Evolutionary conservation across 108 stramenopile genomes (phyloP), one percentile per base, ranked within the genome.

Genomic region (Cyclotella choctawhatcheeana): DNA sequence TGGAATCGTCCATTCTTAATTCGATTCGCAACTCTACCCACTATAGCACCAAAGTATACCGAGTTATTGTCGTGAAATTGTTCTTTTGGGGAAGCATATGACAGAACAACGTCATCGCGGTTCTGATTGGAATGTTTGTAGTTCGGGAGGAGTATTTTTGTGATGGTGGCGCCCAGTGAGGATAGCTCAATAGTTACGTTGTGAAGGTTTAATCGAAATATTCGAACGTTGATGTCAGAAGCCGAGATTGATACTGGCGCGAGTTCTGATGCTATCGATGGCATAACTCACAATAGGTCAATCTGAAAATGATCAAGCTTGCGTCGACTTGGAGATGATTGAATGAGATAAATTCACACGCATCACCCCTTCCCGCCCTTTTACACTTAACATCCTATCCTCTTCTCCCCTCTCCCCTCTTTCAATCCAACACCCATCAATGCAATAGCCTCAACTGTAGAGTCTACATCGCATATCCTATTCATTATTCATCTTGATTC

Each of bases 1-100:
- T 73, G 51, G 34, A 95, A 92, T 54, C 68, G 55, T 29, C 91
- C 93, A 29, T 80, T 69, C 32, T 68, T 65, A 16, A 95, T 93
- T 47, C 96, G 82, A 84, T 97, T 97, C 4, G 93, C 93, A 53
- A 92, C 92, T 32, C 96, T 81, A 0, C 96, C 96, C 1, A 90
- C 90, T 22, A 90, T 85, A 13, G 59, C 73, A 5, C 88, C 83
- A 51, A 91, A 92, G 55, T 82, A 96, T 3, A 75, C 64, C 26
- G 86, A 77, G 53, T 93, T 93, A 10, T 64, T 61, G 55, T 80
- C 69, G 30, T 70, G 3, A 33, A 74, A 67, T 69, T 82, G 77
- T 10, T 74, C 70, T 32, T 44, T 40, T 2, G 81, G 71, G 3
- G 84, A 78, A 16, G 73, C 72, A 69, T 88, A 93, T 0, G 88